Conservation (phyloP, 2,329 filamentous ascomycete genomes). For the Penicillium sp. region DNA sequence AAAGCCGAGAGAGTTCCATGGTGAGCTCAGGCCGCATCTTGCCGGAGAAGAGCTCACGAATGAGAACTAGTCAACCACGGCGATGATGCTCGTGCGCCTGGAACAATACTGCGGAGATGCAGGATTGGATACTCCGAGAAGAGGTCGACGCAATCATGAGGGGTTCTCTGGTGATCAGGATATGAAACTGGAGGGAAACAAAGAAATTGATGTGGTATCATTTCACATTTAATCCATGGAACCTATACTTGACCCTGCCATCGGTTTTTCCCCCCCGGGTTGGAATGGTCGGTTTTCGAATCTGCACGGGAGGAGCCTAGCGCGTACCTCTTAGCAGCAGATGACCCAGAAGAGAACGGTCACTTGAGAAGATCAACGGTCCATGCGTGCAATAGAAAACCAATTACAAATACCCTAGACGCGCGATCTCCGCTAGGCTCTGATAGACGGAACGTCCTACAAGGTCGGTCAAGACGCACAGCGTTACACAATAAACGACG, state of each 20-base stretch:
- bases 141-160: not conserved
- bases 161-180: not conserved
- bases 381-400: constrained; percentile 24
- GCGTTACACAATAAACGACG: constrained; percentile 13
- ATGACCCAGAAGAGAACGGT: constrained; percentile 26
- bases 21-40: constrained; percentile 21
- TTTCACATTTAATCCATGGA: not conserved
- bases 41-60: constrained; percentile 11
- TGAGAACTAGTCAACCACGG: constrained; percentile 13
- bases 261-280: not conserved
- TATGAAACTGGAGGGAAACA: not conserved
- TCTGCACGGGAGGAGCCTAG: constrained; percentile 13
- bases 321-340: constrained; percentile 16
- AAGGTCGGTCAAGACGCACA: constrained; percentile 15
- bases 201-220: not conserved
- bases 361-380: constrained; percentile 33
- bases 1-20: not conserved
- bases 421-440: constrained; percentile 10
- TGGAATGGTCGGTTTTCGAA: constrained; percentile 15
- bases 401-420: constrained; percentile 13
- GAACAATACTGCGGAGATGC: not conserved
- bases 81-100: constrained; percentile 12
- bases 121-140: constrained; percentile 1
- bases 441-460: constrained; percentile 13
- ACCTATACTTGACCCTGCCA: not conserved